Conservation (phyloP, 371 early-diverging fungal genomes). For the Homolaphlyctis polyrhiza region DNA sequence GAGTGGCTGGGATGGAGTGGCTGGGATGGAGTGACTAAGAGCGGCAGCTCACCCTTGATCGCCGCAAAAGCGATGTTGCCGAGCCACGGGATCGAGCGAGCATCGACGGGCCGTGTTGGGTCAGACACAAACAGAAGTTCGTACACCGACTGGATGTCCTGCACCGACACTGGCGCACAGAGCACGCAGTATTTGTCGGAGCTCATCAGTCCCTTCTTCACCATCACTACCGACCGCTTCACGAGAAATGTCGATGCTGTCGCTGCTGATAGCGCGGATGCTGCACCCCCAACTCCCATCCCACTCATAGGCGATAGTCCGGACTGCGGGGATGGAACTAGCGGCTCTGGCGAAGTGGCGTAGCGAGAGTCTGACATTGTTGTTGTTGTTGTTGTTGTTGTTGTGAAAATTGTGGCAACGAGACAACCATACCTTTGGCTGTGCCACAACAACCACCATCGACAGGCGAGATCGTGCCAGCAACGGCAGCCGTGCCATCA, state of each 20-base stretch:
- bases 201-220: conserved; percentile 10
- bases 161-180: conserved; percentile 16
- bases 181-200: conserved; percentile 12
- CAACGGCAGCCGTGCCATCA: too few relatives aligned
- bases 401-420: too few relatives aligned
- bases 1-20: too few relatives aligned
- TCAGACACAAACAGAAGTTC: conserved; percentile 15
- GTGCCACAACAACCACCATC: too few relatives aligned
- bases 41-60: conserved; percentile 16
- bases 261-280: background rate
- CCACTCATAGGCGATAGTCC: background rate
- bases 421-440: too few relatives aligned
- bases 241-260: conserved; percentile 5
- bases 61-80: conserved; percentile 23
- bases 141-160: conserved; percentile 18
- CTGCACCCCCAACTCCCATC: background rate
- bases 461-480: too few relatives aligned
- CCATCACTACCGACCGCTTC: conserved; percentile 11
- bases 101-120: conserved; percentile 7
- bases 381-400: too few relatives aligned
- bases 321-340: background rate
- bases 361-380: too few relatives aligned
- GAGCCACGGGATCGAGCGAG: conserved; percentile 16
- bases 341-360: background rate
- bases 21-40: too few relatives aligned